phyloP scores from a whole-genome alignment of 2,329 filamentous ascomycete genomes.

The Clonostachys rosea region DNA sequence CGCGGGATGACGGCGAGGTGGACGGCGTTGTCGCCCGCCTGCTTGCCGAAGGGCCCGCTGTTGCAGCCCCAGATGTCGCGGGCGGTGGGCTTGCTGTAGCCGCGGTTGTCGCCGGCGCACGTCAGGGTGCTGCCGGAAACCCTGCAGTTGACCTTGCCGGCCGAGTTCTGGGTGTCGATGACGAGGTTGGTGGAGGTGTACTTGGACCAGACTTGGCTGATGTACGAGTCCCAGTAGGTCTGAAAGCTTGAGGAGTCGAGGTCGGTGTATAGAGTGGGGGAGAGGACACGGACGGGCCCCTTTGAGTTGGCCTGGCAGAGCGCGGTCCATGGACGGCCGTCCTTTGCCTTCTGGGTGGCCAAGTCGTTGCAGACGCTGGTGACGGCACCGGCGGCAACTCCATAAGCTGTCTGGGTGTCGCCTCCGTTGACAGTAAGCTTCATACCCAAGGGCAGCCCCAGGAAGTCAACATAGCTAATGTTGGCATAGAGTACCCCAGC shows the following conservation, averaged over 20 bases:
- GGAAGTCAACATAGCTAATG: conserved; percentile 74
- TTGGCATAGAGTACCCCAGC: conserved; percentile 58
- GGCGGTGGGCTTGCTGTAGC: conserved; percentile 42
- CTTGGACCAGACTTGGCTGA: conserved; percentile 46
- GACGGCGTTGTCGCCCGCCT: conserved; percentile 32
- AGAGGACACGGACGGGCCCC: conserved; percentile 42
- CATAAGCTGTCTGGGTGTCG: conserved; percentile 32
- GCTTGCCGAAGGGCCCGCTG: conserved; percentile 50
- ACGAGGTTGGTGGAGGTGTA: conserved; percentile 37
- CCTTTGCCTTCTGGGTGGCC: conserved; percentile 34
- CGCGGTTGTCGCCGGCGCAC: conserved; percentile 24
- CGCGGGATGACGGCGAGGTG: conserved; percentile 65
- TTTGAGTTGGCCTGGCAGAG: conserved; percentile 38
- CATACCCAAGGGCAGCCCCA: conserved; percentile 59
- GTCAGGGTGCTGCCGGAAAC: conserved; percentile 29
- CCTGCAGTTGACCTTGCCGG: conserved; percentile 41
- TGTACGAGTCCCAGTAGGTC: conserved; percentile 44
- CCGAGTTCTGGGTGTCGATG: conserved; percentile 49
- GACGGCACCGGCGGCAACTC: conserved; percentile 37
- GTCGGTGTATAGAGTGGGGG: conserved; percentile 44
- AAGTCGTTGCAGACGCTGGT: conserved; percentile 18
- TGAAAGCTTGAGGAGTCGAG: conserved; percentile 37
- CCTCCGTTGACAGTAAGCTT: conserved; percentile 42
- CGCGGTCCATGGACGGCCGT: conserved; percentile 46
- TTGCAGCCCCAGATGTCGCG: conserved; percentile 47